Conservation (phyloP, 148 eudicot genomes). For the Chenopodium album region DNA sequence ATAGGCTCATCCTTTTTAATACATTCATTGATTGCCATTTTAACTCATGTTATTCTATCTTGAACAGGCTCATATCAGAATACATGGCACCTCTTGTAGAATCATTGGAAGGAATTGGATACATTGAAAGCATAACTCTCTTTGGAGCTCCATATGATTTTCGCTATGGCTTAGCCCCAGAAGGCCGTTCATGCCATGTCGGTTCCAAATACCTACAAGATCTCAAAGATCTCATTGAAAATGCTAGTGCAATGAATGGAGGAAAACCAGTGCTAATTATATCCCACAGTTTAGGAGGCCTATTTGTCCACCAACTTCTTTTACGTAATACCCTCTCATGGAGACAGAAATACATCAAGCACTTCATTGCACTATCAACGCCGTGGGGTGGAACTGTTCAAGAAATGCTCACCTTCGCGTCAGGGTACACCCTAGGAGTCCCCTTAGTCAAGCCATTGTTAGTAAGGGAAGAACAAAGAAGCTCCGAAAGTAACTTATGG, state of each 20-base stretch:
- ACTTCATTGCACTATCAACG: constrained; percentile 69
- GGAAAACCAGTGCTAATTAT: constrained; percentile 65
- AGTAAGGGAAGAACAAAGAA: constrained; percentile 81
- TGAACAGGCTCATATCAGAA: constrained; percentile 48
- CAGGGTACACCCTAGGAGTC: constrained; percentile 82
- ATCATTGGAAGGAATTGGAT: constrained; percentile 64
- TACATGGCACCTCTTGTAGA: constrained; percentile 74
- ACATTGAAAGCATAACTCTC: constrained; percentile 52
- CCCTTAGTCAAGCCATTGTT: constrained; percentile 77
- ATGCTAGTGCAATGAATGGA: constrained; percentile 48
- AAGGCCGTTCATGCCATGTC: constrained; percentile 47
- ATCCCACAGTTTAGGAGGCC: constrained; percentile 86
- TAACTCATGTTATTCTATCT: not conserved
- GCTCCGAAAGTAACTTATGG: constrained; percentile 86
- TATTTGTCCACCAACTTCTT: constrained; percentile 69
- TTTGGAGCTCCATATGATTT: constrained; percentile 96
- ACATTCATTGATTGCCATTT: not conserved
- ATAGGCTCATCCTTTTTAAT: too few relatives aligned
- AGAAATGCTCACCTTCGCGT: constrained; percentile 79
- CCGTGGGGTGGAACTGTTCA: constrained; percentile 94
- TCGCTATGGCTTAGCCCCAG: constrained; percentile 78
- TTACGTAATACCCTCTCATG: constrained; percentile 48
- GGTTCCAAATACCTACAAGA: constrained; percentile 67
- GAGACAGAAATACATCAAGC: constrained; percentile 68
- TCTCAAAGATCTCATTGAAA: constrained; percentile 63